Base-by-base conservation (phyloP, 768 basidiomycete species). In the Scleroderma bovista region DNA sequence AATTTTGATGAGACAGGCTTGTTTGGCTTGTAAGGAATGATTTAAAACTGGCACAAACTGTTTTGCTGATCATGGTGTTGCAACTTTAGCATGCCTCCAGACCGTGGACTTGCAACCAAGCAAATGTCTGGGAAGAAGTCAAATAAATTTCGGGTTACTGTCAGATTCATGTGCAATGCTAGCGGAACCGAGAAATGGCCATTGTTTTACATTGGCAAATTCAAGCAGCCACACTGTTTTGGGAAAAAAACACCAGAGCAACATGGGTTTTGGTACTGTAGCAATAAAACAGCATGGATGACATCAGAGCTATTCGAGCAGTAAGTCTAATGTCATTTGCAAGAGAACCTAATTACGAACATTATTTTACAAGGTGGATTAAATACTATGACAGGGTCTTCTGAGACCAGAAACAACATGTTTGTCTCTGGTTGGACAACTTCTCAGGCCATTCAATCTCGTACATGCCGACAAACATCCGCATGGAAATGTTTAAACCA, bases 351-450 rank as follows among this genome's bases (percentile, higher is more conserved):
- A n/a, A n/a, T n/a, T n/a, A n/a, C n/a, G n/a, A n/a, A n/a, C n/a
- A n/a, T n/a, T n/a, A n/a, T n/a, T n/a, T n/a, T 63, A 69, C 57
- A 72, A 66, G 64, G 47, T 67, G 58, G 54, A 51, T 69, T 33
- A 58, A 56, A 46, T 44, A 52, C 11, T 47, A 61, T 39, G 63
- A 69, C 49, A 17, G 49, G 12, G 24, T 24, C 22, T 53, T 55
- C 51, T 22, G 34, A 2, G 16, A 33, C 20, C 26, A 50, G 38
- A 50, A 47, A 13, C 51, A 53, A 20, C 20, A 51, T 9, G 46
- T 61, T 29, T 51, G 37, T 17, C 9, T 39, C 11, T 22, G 17
- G 19, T 17, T 39, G 17, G 38, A 39, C 20, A 22, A 41, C 19
- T 47, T 51, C 37, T 38, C 16, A 8, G 51, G 38, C 8, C 51